Base-by-base conservation (phyloP, 352 stramenopile genomes). In the Globisporangium spiculum region DNA sequence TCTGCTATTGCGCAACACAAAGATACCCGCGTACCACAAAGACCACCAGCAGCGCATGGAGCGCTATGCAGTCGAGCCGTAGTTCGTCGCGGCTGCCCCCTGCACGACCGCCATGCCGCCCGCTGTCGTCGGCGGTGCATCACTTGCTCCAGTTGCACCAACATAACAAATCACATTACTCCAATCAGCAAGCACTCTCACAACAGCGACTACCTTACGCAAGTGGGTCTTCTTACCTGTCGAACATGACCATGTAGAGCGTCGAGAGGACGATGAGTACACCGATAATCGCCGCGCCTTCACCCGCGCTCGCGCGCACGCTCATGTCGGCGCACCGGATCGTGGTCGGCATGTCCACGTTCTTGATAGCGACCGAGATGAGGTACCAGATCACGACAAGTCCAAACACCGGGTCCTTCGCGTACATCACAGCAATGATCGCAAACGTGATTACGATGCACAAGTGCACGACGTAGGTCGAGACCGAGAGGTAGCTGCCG, bases 301-400 rank as follows among this genome's bases (percentile, higher is more conserved):
- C 70, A 2, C 77, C 83, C 53, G 86, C 84, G 36, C 84, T 91
- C 14, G 86, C 77, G 7, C 83, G 83, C 26, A 92, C 81, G 32
- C 72, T 76, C 55, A 81, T 78, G 63, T 94, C 83, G 32, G 75
- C 77, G 50, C 75, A 88, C 27, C 77, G 36, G 8, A 89, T 55
- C 24, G 81, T 71, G 5, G 56, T 52, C 8, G 81, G 77, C 38
- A 92, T 64, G 22, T 72, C 52, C 18, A 88, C 78, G 71, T 81
- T 76, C 65, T 88, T 89, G 65, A 73, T 72, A 26, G 79, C 81
- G 30, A 94, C 79, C n/a, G 75, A 69, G 58, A 90, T 61, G 26
- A 94, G 76, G 60, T 89, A 94, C 86, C 86, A 92, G 60, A 91
- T 72, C 58, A 78, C 74, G 7, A 91, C 81, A 60, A 92, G 79